Percentiles rank a stretch among this genome's conserved stretches.
These are phyloP conservation scores for Ceratocystis colombiana DNA, from an alignment of 2,329 filamentous ascomycete species.

Conservation along the genomic window DNA sequence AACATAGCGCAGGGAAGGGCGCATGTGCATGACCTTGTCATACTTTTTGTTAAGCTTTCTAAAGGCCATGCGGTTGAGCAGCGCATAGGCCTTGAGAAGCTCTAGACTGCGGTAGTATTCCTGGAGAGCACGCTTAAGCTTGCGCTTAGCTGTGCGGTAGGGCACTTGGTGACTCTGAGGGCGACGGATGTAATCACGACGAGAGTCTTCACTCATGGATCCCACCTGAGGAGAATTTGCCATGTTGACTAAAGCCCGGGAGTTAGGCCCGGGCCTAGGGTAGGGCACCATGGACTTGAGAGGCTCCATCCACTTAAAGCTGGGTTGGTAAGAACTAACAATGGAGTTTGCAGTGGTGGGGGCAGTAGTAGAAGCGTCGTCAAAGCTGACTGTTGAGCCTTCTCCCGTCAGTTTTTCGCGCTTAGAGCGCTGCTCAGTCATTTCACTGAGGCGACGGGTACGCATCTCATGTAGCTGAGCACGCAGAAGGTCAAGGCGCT, in stretches of 20 bases:
- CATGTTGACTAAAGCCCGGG: conserved; percentile 49
- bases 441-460: conserved; percentile 66
- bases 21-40: conserved; percentile 76
- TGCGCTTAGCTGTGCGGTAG: conserved; percentile 79
- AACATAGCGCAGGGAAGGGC: conserved; percentile 71
- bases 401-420: conserved; percentile 29
- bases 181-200: conserved; percentile 44
- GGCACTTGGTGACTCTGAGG: conserved; percentile 50
- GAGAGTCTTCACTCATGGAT: conserved; percentile 30
- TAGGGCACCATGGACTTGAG: conserved; percentile 37
- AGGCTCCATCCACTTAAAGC: conserved; percentile 40
- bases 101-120: conserved; percentile 91
- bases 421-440: conserved; percentile 39
- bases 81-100: conserved; percentile 78
- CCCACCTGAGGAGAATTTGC: conserved; percentile 40
- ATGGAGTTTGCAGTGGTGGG: conserved; percentile 6
- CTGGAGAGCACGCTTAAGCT: conserved; percentile 80
- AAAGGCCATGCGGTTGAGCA: conserved; percentile 86
- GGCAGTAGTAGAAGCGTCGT: background rate
- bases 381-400: conserved; percentile 26
- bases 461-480: conserved; percentile 90
- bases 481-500: conserved; percentile 59
- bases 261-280: conserved; percentile 47
- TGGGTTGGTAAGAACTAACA: too few relatives aligned
- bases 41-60: conserved; percentile 99